These are phyloP conservation scores for Ustilago vetiveriae DNA, from an alignment of 1,284 basidiomycete species.

Conservation along the genomic window DNA sequence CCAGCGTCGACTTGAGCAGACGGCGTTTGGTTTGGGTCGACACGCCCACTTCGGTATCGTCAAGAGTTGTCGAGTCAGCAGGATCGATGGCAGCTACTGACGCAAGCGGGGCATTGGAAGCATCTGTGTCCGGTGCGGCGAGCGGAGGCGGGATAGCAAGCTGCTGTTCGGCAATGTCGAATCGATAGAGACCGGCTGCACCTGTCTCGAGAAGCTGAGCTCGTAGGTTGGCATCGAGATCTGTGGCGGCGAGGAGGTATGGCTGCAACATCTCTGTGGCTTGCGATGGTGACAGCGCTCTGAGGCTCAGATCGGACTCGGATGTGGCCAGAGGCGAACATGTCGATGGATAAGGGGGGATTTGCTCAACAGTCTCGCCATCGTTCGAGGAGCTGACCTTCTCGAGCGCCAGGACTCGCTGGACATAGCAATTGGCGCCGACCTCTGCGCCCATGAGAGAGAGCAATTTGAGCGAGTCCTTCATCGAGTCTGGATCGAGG, in stretches of 20 bases:
- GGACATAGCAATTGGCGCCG: conserved; percentile 39
- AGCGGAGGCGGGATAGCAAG: conserved; percentile 15
- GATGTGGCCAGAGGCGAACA: conserved; percentile 3
- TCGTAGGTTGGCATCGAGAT: conserved; percentile 3
- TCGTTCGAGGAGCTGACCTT: conserved; percentile 2
- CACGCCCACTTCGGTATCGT: conserved; percentile 11
- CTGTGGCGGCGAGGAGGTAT: conserved; percentile 4
- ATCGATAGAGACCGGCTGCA: conserved; percentile 24
- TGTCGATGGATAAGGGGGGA: not conserved
- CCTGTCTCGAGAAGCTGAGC: conserved; percentile 7
- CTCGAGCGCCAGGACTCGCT: conserved; percentile 34
- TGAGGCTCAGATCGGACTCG: conserved; percentile 26
- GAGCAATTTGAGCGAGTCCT: conserved; percentile 55
- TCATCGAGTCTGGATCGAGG: conserved; percentile 55
- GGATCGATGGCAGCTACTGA: conserved; percentile 20
- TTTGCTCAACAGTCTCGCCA: not conserved
- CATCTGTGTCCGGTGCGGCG: not conserved
- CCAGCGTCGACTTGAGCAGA: conserved; percentile 26
- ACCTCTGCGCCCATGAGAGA: conserved; percentile 58
- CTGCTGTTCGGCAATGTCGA: conserved; percentile 37
- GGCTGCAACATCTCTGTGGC: conserved; percentile 18
- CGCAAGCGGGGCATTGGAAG: not conserved
- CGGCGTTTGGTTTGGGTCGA: conserved; percentile 31
- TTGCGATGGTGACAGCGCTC: conserved; percentile 15
- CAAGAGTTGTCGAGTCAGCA: conserved; percentile 7